phyloP scores from a whole-genome alignment of 768 basidiomycete genomes.

The Galerina sulciceps region DNA sequence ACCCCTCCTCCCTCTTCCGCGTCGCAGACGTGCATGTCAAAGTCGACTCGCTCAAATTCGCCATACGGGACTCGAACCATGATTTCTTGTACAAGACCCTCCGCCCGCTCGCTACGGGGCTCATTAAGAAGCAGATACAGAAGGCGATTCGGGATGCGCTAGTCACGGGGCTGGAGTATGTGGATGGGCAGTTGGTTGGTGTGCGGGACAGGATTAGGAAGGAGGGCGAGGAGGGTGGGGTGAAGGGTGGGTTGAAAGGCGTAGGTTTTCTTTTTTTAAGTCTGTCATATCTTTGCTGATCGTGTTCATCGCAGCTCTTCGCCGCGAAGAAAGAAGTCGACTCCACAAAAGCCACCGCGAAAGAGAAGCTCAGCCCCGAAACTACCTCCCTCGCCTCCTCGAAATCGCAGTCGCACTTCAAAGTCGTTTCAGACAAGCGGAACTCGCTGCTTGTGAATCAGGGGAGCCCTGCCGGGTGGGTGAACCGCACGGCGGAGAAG shows the following conservation, averaged over 20 bases:
- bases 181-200: constrained; percentile 88
- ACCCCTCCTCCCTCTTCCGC: constrained; percentile 72
- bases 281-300: not conserved
- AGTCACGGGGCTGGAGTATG: constrained; percentile 80
- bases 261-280: constrained; percentile 38
- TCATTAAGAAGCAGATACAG: constrained; percentile 78
- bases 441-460: constrained; percentile 66
- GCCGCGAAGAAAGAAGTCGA: constrained; percentile 52
- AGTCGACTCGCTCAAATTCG: constrained; percentile 87
- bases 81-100: constrained; percentile 87
- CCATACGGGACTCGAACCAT: constrained; percentile 91
- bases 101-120: constrained; percentile 74
- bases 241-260: constrained; percentile 49
- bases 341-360: constrained; percentile 15
- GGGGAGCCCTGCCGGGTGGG: constrained; percentile 75
- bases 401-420: constrained; percentile 65
- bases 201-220: constrained; percentile 82
- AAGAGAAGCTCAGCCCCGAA: no score
- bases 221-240: constrained; percentile 40
- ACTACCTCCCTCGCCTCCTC: not conserved
- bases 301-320: constrained; percentile 14
- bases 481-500: constrained; percentile 57
- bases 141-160: constrained; percentile 67
- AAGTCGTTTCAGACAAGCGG: constrained; percentile 75
- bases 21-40: constrained; percentile 77